Conservation (phyloP, 1,139 yeast genomes). For the Eremothecium coryli region DNA sequence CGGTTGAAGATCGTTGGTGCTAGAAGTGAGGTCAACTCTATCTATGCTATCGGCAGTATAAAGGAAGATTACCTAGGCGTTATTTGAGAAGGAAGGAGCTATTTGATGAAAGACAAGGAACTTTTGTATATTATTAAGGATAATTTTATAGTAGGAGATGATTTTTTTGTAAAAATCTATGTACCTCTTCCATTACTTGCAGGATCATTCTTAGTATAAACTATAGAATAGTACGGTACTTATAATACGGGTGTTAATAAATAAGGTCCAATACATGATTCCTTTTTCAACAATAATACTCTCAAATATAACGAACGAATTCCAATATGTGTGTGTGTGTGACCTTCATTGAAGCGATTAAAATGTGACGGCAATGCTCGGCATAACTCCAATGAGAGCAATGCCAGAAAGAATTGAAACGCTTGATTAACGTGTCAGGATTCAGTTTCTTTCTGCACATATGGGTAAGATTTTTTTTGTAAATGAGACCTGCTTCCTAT, state of each 20-base stretch:
- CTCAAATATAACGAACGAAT: slow-evolving; percentile 3
- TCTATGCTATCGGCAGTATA: slow-evolving; percentile 94
- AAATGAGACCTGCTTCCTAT: too few species aligned
- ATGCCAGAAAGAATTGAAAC: too few species aligned
- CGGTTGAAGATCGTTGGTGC: slow-evolving; percentile 96
- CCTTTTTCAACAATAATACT: too few species aligned
- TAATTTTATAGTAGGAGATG: neutral
- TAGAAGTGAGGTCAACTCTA: slow-evolving; percentile 93
- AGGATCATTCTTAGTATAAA: neutral
- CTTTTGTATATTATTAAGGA: neutral
- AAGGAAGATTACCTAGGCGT: slow-evolving; percentile 97
- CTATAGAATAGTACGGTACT: too few species aligned
- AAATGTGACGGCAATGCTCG: too few species aligned
- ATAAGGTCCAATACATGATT: neutral
- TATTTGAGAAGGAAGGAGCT: slow-evolving; percentile 31
- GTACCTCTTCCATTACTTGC: neutral
- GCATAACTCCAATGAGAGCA: too few species aligned
- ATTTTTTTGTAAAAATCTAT: neutral
- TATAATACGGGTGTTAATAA: too few species aligned
- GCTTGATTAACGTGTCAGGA: too few species aligned
- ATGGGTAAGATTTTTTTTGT: too few species aligned
- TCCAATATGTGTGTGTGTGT: slow-evolving; percentile 5
- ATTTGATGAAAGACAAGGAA: neutral
- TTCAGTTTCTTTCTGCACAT: too few species aligned
- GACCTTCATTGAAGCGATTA: too few species aligned